A percentile compares a stretch with the other conserved stretches of the same genome.
These are phyloP conservation scores for Lyophyllum shimeji DNA, from an alignment of 768 basidiomycete species.

Conservation along the genomic window DNA sequence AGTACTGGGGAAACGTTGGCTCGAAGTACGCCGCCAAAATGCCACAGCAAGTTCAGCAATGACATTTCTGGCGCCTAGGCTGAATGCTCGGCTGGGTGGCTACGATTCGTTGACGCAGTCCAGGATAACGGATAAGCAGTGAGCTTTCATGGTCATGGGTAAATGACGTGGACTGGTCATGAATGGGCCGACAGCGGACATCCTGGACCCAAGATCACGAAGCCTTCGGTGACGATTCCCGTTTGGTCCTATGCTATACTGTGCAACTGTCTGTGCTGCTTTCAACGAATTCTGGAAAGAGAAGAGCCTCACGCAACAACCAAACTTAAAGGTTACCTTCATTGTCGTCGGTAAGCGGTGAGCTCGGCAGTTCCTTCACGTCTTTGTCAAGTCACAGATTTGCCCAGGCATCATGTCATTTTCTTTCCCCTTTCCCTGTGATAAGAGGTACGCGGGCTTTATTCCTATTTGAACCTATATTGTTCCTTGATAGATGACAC, in stretches of 20 bases:
- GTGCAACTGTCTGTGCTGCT: slow-evolving; percentile 48
- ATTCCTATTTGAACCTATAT: neutral
- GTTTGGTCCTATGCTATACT: slow-evolving; percentile 53
- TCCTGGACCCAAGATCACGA: slow-evolving; percentile 50
- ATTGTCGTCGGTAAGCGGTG: slow-evolving; percentile 57
- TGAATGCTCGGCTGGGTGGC: slow-evolving; percentile 58
- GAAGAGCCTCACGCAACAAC: slow-evolving; percentile 24
- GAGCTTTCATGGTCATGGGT: neutral
- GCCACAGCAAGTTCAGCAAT: neutral
- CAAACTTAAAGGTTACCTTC: slow-evolving; percentile 47
- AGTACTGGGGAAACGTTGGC: slow-evolving; percentile 58
- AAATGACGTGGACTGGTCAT: neutral
- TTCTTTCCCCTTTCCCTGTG: slow-evolving; percentile 60
- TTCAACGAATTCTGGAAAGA: slow-evolving; percentile 25
- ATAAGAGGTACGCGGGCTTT: slow-evolving; percentile 20
- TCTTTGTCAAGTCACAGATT: neutral
- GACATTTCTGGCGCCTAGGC: slow-evolving; percentile 26
- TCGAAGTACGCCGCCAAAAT: slow-evolving; percentile 42
- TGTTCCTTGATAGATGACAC: slow-evolving; percentile 4
- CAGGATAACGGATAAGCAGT: slow-evolving; percentile 15
- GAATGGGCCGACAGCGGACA: slow-evolving; percentile 65
- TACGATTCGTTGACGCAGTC: slow-evolving; percentile 37
- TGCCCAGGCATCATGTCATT: slow-evolving; percentile 37
- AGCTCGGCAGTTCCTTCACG: neutral
- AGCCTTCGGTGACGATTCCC: slow-evolving; percentile 58